These are phyloP conservation scores for Prunus mira DNA, from an alignment of 306 rosid species.

Conservation along the genomic window DNA sequence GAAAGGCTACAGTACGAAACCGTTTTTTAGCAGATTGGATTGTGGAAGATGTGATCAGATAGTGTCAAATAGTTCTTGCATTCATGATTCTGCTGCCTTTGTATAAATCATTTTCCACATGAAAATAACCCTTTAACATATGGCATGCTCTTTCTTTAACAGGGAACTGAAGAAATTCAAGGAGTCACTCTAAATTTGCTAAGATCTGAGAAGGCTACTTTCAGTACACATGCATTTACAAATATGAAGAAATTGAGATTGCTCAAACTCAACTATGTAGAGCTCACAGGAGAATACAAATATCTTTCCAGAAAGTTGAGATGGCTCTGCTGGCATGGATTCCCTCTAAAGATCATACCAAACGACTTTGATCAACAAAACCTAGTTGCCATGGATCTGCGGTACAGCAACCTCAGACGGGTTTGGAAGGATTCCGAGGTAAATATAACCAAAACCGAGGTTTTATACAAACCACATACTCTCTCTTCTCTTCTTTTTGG, in stretches of 20 bases:
- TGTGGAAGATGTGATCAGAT: too few species aligned
- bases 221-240: constrained; percentile 27
- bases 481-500: too few species aligned
- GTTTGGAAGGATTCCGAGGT: constrained; percentile 39
- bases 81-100: too few species aligned
- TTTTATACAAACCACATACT: too few species aligned
- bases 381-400: constrained; percentile 30
- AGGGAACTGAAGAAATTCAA: constrained; percentile 24
- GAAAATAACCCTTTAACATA: too few species aligned
- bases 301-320: constrained; percentile 28
- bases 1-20: too few species aligned
- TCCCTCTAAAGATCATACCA: neutral
- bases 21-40: too few species aligned
- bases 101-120: too few species aligned
- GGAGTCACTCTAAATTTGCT: constrained; percentile 13
- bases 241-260: constrained; percentile 39
- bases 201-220: neutral
- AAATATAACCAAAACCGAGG: neutral
- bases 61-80: too few species aligned
- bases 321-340: neutral
- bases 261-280: constrained; percentile 30
- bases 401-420: constrained; percentile 27
- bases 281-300: constrained; percentile 19
- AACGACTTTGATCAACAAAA: constrained; percentile 4
- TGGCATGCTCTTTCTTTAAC: neutral